Percentiles rank a stretch among this genome's conserved stretches.
These are phyloP conservation scores for Fusarium sp. DNA, from an alignment of 2,329 filamentous ascomycete species.

Conservation along the genomic window DNA sequence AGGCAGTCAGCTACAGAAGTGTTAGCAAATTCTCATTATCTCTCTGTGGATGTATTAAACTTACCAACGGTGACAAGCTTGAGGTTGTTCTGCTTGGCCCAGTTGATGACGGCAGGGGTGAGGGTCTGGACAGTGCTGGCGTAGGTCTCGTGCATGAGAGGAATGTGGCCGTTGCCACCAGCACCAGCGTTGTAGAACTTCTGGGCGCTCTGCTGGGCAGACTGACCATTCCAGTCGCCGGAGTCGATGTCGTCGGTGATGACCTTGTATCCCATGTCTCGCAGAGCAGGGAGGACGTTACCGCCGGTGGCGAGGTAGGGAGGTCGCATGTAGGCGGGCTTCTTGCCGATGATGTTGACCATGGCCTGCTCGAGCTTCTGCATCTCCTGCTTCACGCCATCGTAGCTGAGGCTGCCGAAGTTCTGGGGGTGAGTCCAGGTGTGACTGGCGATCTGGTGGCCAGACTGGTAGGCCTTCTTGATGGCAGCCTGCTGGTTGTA, in stretches of 20 bases:
- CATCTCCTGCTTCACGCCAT: conserved; percentile 62
- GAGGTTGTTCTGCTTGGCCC: conserved; percentile 63
- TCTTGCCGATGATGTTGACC: conserved; percentile 63
- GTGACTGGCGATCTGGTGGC: conserved; percentile 68
- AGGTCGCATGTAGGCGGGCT: conserved; percentile 64
- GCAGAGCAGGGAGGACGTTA: conserved; percentile 58
- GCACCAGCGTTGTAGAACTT: conserved; percentile 63
- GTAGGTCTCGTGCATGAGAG: conserved; percentile 70
- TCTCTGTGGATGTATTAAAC: conserved; percentile 27
- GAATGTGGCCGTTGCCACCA: conserved; percentile 64
- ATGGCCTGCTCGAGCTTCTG: conserved; percentile 64
- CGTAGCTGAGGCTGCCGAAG: conserved; percentile 56
- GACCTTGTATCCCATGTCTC: conserved; percentile 68
- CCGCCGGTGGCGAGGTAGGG: conserved; percentile 64
- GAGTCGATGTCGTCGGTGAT: conserved; percentile 73
- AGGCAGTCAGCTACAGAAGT: conserved; percentile 24
- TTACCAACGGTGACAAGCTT: conserved; percentile 65
- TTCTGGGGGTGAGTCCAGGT: conserved; percentile 64
- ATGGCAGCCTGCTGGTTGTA: conserved; percentile 66
- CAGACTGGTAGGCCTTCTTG: conserved; percentile 63
- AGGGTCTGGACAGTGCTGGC: conserved; percentile 62
- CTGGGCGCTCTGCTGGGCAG: conserved; percentile 64
- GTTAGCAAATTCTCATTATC: not conserved
- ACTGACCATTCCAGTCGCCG: conserved; percentile 70
- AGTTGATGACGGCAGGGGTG: conserved; percentile 64